A percentile compares a stretch with the other conserved stretches of the same genome.
These are phyloP conservation scores for Picochlorum sp. DNA, from an alignment of 139 green algal species.

Conservation along the genomic window DNA sequence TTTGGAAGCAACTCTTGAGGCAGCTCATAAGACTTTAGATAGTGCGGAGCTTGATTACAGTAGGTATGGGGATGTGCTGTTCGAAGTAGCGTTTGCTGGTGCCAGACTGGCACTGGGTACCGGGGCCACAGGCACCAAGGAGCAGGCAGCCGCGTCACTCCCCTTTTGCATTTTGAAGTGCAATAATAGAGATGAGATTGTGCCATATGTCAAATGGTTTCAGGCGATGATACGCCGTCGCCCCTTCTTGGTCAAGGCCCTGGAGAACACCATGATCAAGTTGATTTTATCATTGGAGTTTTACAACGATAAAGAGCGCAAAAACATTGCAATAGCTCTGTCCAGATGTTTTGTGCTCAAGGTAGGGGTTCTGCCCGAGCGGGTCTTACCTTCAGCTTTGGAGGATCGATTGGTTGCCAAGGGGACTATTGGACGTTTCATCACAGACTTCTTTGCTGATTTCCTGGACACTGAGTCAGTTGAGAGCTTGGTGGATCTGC, in stretches of 20 bases:
- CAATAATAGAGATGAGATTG: conserved; percentile 42
- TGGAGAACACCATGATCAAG: conserved; percentile 88
- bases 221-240: conserved; percentile 67
- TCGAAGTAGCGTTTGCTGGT: conserved; percentile 84
- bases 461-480: conserved; percentile 57
- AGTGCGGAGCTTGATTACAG: conserved; percentile 78
- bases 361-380: conserved; percentile 62
- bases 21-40: conserved; percentile 70
- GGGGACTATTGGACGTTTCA: conserved; percentile 70
- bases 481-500: conserved; percentile 71
- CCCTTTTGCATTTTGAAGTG: conserved; percentile 54
- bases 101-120: conserved; percentile 58
- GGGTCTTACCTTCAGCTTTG: conserved; percentile 60
- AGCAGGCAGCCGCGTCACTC: conserved; percentile 10
- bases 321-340: conserved; percentile 68
- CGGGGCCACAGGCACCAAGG: conserved; percentile 41
- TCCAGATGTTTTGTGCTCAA: conserved; percentile 58
- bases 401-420: conserved; percentile 85
- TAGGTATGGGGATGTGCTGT: conserved; percentile 91
- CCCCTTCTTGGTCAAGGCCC: conserved; percentile 84
- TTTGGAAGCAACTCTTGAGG: conserved; percentile 60
- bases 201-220: conserved; percentile 78
- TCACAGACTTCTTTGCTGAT: conserved; percentile 82
- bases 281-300: conserved; percentile 82
- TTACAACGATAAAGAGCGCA: conserved; percentile 58